A percentile compares a stretch with the other conserved stretches of the same genome.
Evolutionary conservation across 2,329 filamentous ascomycete species (phyloP).

Genomic region (Chalara sp.): DNA sequence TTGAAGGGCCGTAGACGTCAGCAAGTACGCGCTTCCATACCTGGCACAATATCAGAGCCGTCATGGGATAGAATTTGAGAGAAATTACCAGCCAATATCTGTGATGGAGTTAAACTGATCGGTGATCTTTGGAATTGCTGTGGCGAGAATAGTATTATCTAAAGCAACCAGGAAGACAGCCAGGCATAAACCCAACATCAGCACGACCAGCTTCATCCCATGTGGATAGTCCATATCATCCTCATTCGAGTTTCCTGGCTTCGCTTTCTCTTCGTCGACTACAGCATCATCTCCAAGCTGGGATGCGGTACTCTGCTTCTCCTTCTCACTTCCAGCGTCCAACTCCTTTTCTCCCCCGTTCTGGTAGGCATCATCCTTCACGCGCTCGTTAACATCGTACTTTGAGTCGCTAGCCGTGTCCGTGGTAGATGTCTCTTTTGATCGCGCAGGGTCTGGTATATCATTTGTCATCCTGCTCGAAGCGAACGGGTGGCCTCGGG

Average conservation of each 20-base stretch:
- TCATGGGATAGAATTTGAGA: background rate
- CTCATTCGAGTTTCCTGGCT: background rate
- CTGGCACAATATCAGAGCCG: background rate
- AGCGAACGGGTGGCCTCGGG: too few relatives aligned
- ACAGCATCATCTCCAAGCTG: too few relatives aligned
- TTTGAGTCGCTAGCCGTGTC: too few relatives aligned
- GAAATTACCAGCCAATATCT: background rate
- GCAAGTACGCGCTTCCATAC: slow-evolving; percentile 28
- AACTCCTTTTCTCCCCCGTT: too few relatives aligned
- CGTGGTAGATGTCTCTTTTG: too few relatives aligned
- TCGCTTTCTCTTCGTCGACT: background rate
- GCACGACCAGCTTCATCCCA: slow-evolving; percentile 6
- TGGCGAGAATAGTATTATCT: slow-evolving; percentile 26
- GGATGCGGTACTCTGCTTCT: too few relatives aligned
- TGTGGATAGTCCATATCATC: slow-evolving; percentile 6
- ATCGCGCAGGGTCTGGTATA: too few relatives aligned
- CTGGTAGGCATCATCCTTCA: too few relatives aligned
- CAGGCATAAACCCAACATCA: slow-evolving; percentile 7
- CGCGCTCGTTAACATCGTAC: too few relatives aligned
- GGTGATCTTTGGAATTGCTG: slow-evolving; percentile 5
- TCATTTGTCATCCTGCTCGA: too few relatives aligned
- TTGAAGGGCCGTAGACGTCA: slow-evolving; percentile 30
- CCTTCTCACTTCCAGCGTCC: too few relatives aligned
- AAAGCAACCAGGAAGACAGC: slow-evolving; percentile 9
- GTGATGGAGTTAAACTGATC: background rate